phyloP scores from a whole-genome alignment of 2,329 filamentous ascomycete species.

The Ascochyta rabiei region DNA sequence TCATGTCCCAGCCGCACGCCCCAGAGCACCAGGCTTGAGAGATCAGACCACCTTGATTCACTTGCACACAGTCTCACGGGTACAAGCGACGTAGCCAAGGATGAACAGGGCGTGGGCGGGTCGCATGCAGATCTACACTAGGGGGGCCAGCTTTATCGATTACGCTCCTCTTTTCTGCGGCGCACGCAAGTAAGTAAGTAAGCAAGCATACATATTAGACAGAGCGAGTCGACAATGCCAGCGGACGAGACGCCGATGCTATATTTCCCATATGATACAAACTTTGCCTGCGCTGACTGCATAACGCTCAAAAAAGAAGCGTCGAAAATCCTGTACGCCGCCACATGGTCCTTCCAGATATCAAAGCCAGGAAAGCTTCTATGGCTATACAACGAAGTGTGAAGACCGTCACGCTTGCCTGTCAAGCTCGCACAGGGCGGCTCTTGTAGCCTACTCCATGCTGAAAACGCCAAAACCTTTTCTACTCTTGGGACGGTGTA shows the following conservation, averaged over 20 bases:
- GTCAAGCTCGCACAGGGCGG: conserved; percentile 22
- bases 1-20: conserved; percentile 12
- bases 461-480: conserved; percentile 20
- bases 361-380: conserved; percentile 31
- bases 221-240: conserved; percentile 4
- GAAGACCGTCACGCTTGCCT: conserved; percentile 24
- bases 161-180: conserved; percentile 29
- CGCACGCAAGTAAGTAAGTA: too few species aligned
- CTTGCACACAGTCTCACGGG: not conserved
- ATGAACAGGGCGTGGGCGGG: conserved; percentile 30
- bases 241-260: conserved; percentile 22
- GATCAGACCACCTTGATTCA: not conserved
- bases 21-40: not conserved
- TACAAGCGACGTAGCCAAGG: conserved; percentile 6
- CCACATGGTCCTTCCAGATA: conserved; percentile 32
- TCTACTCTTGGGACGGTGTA: conserved; percentile 18
- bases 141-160: conserved; percentile 39
- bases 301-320: conserved; percentile 33
- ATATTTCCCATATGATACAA: conserved; percentile 41
- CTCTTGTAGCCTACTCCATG: conserved; percentile 19
- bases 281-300: conserved; percentile 29
- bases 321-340: conserved; percentile 34
- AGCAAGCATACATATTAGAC: too few species aligned
- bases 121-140: conserved; percentile 25
- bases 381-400: conserved; percentile 36